Evolutionary conservation across 2,329 filamentous ascomycete species (phyloP).

Genomic region (Thermomyces lanuginosus): DNA sequence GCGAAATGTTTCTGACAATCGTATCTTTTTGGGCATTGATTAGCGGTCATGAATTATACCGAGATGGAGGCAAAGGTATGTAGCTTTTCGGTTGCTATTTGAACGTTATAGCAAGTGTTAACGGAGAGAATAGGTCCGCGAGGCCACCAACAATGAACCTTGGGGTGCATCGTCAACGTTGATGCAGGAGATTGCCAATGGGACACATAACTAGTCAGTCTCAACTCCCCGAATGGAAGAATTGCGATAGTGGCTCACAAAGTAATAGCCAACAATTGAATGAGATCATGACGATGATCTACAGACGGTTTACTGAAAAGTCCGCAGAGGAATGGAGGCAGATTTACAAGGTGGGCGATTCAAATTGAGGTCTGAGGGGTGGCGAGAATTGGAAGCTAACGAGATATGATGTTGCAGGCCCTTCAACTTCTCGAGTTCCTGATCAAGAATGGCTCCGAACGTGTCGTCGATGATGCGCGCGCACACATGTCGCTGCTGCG

Average conservation of each 20-base stretch:
- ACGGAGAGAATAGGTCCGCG: conserved; percentile 51
- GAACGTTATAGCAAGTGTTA: conserved; percentile 5
- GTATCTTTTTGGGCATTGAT: conserved; percentile 2
- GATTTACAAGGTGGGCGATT: conserved; percentile 71
- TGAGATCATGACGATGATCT: conserved; percentile 99
- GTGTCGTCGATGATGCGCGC: conserved; percentile 91
- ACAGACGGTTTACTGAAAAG: conserved; percentile 97
- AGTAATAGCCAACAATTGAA: conserved; percentile 73
- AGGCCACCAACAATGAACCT: conserved; percentile 97
- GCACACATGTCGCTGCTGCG: conserved; percentile 89
- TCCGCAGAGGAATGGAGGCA: conserved; percentile 96
- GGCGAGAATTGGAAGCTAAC: background rate
- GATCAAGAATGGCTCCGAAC: conserved; percentile 93
- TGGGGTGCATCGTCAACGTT: conserved; percentile 73
- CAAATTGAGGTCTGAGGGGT: background rate
- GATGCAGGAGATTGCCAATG: conserved; percentile 98
- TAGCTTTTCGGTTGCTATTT: conserved; percentile 6
- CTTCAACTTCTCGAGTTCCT: conserved; percentile 93
- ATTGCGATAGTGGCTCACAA: conserved; percentile 5
- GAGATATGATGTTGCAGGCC: conserved; percentile 26
- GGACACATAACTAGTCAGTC: conserved; percentile 90
- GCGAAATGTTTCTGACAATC: background rate
- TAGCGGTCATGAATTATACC: conserved; percentile 95
- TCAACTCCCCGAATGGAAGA: conserved; percentile 6
- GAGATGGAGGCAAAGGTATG: conserved; percentile 64